Base-by-base conservation (phyloP, 2,329 filamentous ascomycete genomes). In the Xylariales sp. region DNA sequence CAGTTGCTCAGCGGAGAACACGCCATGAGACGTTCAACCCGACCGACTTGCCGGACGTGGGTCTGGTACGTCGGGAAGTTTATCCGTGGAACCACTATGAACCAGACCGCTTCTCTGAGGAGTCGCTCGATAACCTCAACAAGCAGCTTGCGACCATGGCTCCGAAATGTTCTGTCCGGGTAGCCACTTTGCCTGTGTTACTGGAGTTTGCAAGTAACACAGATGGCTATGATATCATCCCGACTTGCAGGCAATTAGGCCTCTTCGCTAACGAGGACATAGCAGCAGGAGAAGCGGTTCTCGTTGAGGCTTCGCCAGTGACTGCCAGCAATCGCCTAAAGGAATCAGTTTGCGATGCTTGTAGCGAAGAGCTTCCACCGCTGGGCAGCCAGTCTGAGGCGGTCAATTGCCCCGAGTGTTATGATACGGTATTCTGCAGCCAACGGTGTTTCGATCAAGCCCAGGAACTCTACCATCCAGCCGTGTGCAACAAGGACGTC, bases 311-410 rank as follows among this genome's bases (percentile, higher is more conserved):
- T 46, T 93, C 89, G 7, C 75, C 95, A 6, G 69, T 98, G 29
- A 95, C 90, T 2, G 90, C 88, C 33, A 93, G 91, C 52, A 93
- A 93, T 58, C 82, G 88, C 21, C 76, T 93, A 10, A 88, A 94
- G 58, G 89, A 95, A 47, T 74, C 85, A 4, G 76, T 91, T 21
- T 97, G 91, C 62, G 91, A 97, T 62, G 89, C 89, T 11, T 97
- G 91, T 61, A 88, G 88, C 53, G 73, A 76, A 6, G 78, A 80
- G 18, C 73, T 94, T 5, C 86, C 86, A 1, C 72, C 74, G 0
- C 65, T 86, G 19, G 67, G 66, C 20, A 60, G 61, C 37, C 62
- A 74, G 7, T 68, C 56, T 37, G 63, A 57, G 41, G 74, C 70
- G 12, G 69, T 81, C 27, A 71, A 62, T 49, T 85, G 81, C 49